Conservation (phyloP, 208 protist species). For the Sergeia podlipaevii region DNA sequence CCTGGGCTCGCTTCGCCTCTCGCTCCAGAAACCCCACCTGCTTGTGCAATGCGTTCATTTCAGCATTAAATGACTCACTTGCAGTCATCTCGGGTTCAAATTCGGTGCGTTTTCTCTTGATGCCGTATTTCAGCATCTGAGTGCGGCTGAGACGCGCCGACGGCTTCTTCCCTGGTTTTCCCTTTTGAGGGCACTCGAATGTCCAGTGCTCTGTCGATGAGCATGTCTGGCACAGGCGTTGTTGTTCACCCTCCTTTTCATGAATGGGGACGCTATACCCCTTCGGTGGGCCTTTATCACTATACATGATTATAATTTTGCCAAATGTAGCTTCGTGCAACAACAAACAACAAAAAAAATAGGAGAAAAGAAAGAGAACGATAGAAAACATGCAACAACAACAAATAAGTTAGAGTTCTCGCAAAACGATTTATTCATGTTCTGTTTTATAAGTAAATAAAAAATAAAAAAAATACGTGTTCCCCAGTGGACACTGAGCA, state of each 20-base stretch:
- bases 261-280: conserved; percentile 80
- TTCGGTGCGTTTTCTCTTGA: conserved; percentile 48
- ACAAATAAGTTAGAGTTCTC: too few relatives aligned
- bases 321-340: neutral
- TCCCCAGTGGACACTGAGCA: conserved; percentile 2
- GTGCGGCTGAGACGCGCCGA: conserved; percentile 58
- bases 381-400: neutral
- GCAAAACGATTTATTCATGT: too few relatives aligned
- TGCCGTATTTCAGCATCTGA: conserved; percentile 75
- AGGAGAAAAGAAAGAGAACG: neutral
- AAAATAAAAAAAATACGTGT: conserved; percentile 3
- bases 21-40: conserved; percentile 23
- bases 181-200: conserved; percentile 55
- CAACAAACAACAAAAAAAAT: neutral
- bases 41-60: conserved; percentile 26
- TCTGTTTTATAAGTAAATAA: neutral
- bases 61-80: conserved; percentile 43
- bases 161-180: neutral
- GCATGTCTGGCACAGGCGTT: conserved; percentile 66
- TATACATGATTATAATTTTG: conserved; percentile 42
- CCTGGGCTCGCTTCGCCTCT: conserved; percentile 4
- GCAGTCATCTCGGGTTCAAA: conserved; percentile 70
- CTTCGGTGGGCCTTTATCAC: conserved; percentile 57
- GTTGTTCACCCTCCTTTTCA: conserved; percentile 14
- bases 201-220: conserved; percentile 69